phyloP scores from a whole-genome alignment of 73 alveolate species.

The Loxodes magnus region DNA sequence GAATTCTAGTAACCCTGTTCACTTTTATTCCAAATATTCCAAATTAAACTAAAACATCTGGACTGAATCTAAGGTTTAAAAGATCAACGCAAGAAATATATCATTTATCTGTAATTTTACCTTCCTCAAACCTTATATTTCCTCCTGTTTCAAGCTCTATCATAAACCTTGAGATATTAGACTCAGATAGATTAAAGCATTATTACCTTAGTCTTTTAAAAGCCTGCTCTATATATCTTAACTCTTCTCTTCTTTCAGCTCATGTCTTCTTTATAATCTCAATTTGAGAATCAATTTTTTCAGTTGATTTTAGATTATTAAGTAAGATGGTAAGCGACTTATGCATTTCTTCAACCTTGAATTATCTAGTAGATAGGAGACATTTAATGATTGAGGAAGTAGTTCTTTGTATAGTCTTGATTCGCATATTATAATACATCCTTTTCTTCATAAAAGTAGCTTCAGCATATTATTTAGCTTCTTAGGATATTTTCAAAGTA shows the following conservation, averaged over 20 bases:
- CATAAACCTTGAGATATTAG: constrained; percentile 21
- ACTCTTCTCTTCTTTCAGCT: constrained; percentile 18
- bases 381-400: not conserved
- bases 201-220: not conserved
- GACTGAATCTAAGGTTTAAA: constrained; percentile 26
- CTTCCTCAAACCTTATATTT: constrained; percentile 57
- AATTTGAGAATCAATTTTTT: constrained; percentile 16
- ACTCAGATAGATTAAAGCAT: not conserved
- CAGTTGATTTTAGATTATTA: constrained; percentile 15
- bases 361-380: not conserved
- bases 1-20: constrained; percentile 53
- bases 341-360: not conserved
- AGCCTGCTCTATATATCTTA: not conserved
- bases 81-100: constrained; percentile 42
- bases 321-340: not conserved
- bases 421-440: constrained; percentile 77
- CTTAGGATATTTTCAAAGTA: constrained; percentile 63
- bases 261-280: constrained; percentile 8
- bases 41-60: constrained; percentile 19
- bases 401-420: constrained; percentile 52
- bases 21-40: constrained; percentile 34
- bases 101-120: constrained; percentile 54
- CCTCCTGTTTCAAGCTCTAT: constrained; percentile 89
- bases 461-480: constrained; percentile 57
- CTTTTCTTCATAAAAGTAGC: constrained; percentile 71